These are phyloP conservation scores for Pythium diclinum DNA, from an alignment of 352 stramenopile species.

Conservation along the genomic window DNA sequence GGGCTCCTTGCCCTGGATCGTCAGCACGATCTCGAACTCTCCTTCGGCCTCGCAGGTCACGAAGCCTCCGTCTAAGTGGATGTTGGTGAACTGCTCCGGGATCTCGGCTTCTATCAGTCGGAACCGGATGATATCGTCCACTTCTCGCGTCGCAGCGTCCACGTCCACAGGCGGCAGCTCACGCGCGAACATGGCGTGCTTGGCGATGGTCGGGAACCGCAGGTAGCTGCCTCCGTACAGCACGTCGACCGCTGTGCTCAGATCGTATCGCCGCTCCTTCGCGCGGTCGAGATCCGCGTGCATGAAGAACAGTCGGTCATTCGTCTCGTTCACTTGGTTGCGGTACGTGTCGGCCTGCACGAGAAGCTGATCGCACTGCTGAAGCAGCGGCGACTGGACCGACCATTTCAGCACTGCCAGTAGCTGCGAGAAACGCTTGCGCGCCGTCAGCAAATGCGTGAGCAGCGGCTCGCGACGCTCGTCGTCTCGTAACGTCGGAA, in stretches of 20 bases:
- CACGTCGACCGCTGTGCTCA: constrained; percentile 79
- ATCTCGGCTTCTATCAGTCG: constrained; percentile 80
- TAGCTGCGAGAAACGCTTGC: constrained; percentile 74
- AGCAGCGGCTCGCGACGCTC: constrained; percentile 73
- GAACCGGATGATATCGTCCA: constrained; percentile 81
- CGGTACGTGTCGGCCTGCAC: constrained; percentile 55
- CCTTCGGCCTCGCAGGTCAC: constrained; percentile 71
- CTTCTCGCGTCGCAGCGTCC: constrained; percentile 47
- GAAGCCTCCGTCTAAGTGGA: constrained; percentile 74
- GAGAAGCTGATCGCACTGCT: constrained; percentile 68
- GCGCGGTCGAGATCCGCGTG: constrained; percentile 77
- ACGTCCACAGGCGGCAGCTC: constrained; percentile 67
- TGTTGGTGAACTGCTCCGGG: constrained; percentile 73
- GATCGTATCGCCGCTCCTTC: constrained; percentile 78
- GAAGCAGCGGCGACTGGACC: constrained; percentile 72
- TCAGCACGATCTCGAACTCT: constrained; percentile 85
- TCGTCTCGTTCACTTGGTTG: constrained; percentile 81
- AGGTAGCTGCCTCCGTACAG: constrained; percentile 76
- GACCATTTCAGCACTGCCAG: constrained; percentile 83
- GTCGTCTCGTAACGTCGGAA: constrained; percentile 65
- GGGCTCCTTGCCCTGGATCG: constrained; percentile 72
- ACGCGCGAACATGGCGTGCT: constrained; percentile 65
- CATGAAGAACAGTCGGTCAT: constrained; percentile 84
- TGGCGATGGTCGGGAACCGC: constrained; percentile 66
- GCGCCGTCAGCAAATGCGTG: constrained; percentile 51